Percentiles rank a stretch among this genome's conserved stretches.
Evolutionary conservation across 2,329 filamentous ascomycete species (phyloP).

Genomic region (Penicillium sp.): DNA sequence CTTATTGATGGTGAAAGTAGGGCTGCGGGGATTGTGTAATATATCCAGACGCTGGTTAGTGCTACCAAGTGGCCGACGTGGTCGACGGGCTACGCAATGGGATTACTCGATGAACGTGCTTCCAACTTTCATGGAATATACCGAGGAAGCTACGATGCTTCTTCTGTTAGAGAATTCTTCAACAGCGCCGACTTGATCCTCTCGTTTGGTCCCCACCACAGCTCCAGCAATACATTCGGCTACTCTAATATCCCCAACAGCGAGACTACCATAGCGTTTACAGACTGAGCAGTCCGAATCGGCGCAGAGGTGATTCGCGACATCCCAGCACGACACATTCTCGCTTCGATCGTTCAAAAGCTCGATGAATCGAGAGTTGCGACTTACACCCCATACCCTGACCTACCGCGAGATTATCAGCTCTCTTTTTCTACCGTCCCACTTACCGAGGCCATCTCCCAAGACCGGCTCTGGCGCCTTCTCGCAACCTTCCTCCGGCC

Average conservation of each 20-base stretch:
- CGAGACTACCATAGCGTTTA: too few species aligned
- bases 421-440: too few species aligned
- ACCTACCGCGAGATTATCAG: background rate
- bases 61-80: background rate
- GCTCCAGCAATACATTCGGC: background rate
- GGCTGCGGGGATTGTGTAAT: too few species aligned
- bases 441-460: too few species aligned
- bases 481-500: background rate
- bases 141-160: background rate
- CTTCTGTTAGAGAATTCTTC: too few species aligned
- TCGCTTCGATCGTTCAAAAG: too few species aligned
- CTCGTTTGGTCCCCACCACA: background rate
- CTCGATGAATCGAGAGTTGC: too few species aligned
- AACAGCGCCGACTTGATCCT: background rate
- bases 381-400: too few species aligned
- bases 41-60: background rate
- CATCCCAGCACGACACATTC: too few species aligned
- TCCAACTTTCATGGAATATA: slow-evolving; percentile 1
- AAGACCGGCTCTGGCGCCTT: too few species aligned
- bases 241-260: background rate
- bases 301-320: too few species aligned
- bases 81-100: background rate
- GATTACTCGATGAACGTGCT: background rate
- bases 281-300: too few species aligned
- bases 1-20: background rate